Percentiles rank a stretch among this genome's conserved stretches.
Conservation (phyloP, 2,329 filamentous ascomycete genomes). For the Tolypocladium paradoxum region DNA sequence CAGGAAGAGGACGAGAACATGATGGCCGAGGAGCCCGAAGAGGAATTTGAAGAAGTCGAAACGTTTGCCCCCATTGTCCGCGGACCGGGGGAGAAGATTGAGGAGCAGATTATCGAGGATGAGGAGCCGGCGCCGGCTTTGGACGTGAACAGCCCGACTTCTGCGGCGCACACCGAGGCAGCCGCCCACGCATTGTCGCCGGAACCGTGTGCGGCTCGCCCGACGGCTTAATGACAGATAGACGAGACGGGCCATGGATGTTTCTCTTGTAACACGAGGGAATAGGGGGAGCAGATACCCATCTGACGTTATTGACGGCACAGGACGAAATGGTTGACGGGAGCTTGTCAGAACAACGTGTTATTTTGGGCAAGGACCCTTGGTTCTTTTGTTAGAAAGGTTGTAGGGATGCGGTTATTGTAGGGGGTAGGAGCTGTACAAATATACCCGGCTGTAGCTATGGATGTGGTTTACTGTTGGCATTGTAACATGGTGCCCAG, state of each 20-base stretch:
- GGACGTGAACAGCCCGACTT: neutral
- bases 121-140: slow-evolving; percentile 16
- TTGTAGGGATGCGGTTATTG: neutral
- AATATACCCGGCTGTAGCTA: slow-evolving; percentile 4
- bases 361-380: neutral
- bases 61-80: slow-evolving; percentile 41
- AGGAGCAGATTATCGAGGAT: slow-evolving; percentile 37
- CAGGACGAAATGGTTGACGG: neutral
- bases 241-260: neutral
- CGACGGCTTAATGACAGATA: neutral
- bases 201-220: neutral
- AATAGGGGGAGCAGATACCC: neutral
- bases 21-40: slow-evolving; percentile 27
- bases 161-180: neutral
- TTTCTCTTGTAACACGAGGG: neutral
- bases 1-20: slow-evolving; percentile 52
- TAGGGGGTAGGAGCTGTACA: neutral
- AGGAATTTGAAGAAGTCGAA: slow-evolving; percentile 48
- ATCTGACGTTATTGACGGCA: neutral
- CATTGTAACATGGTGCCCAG: neutral
- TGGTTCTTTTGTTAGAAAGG: neutral
- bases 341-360: neutral
- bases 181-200: too few relatives aligned
- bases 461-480: neutral
- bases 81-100: slow-evolving; percentile 31